Conservation (phyloP, 805 yeast genomes). For the Saccharomycopsis synnaedendra region DNA sequence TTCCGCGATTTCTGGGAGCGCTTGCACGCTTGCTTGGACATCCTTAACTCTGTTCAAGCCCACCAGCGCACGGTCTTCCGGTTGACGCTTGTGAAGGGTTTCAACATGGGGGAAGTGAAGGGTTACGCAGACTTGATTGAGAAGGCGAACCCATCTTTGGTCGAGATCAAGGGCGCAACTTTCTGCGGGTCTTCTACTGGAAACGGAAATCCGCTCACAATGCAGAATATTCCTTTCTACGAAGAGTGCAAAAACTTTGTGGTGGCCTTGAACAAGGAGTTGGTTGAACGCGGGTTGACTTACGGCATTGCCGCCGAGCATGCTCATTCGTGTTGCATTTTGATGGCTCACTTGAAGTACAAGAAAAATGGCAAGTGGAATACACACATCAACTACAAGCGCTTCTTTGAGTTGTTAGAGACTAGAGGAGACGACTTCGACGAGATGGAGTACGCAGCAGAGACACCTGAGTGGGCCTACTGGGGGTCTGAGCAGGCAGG, state of each 20-base stretch:
- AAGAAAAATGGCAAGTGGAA: slow-evolving; percentile 65
- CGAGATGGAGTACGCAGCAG: slow-evolving; percentile 69
- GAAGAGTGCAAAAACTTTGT: slow-evolving; percentile 82
- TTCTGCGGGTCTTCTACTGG: slow-evolving; percentile 83
- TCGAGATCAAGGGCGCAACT: slow-evolving; percentile 91
- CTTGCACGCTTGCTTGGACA: slow-evolving; percentile 68
- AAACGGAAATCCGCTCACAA: slow-evolving; percentile 80
- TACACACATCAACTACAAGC: slow-evolving; percentile 79
- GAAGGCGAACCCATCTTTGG: slow-evolving; percentile 72
- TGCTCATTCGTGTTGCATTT: slow-evolving; percentile 87
- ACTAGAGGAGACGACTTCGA: slow-evolving; percentile 52
- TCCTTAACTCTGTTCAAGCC: slow-evolving; percentile 55
- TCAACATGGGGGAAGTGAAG: slow-evolving; percentile 68
- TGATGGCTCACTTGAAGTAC: slow-evolving; percentile 69
- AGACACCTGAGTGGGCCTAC: slow-evolving; percentile 85
- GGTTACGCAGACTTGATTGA: slow-evolving; percentile 84
- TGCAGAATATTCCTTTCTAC: slow-evolving; percentile 92
- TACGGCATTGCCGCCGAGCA: slow-evolving; percentile 91
- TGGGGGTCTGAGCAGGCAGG: slow-evolving; percentile 84
- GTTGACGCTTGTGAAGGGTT: slow-evolving; percentile 83
- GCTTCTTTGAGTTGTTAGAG: slow-evolving; percentile 58
- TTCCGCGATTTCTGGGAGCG: slow-evolving; percentile 92
- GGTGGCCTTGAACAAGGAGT: slow-evolving; percentile 44
- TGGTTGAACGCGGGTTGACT: slow-evolving; percentile 52
- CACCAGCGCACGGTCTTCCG: slow-evolving; percentile 89